phyloP scores from a whole-genome alignment of 805 yeast genomes.

The Myxozyma geophila region DNA sequence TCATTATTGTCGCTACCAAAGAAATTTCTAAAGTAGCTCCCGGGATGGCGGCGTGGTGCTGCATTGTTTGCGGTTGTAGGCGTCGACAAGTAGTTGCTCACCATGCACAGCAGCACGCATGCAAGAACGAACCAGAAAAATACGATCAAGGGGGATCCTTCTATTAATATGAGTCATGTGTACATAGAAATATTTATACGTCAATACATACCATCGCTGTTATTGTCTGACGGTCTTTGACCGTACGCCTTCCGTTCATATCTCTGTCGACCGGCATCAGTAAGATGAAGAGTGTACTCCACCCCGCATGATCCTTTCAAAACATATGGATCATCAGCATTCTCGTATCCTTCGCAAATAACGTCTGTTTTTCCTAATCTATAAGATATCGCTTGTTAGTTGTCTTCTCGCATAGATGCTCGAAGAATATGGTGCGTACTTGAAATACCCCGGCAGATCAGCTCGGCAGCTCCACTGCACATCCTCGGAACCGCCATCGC shows the following conservation, averaged over 20 bases:
- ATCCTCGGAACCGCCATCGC: constrained; percentile 32
- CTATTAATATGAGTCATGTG: background rate
- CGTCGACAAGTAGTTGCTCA: constrained; percentile 2
- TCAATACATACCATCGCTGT: background rate
- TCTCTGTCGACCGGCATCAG: constrained; percentile 22
- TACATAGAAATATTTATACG: too few species aligned
- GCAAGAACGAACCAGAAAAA: constrained; percentile 3
- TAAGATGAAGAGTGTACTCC: constrained; percentile 28
- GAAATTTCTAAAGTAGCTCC: background rate
- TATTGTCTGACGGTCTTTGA: background rate
- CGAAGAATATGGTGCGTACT: constrained; percentile 6
- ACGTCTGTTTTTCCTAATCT: constrained; percentile 34
- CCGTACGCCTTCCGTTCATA: constrained; percentile 10
- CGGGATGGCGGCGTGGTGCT: background rate
- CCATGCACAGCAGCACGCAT: constrained; percentile 1
- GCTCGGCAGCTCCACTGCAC: constrained; percentile 36
- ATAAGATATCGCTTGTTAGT: background rate
- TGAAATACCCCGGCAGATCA: constrained; percentile 32
- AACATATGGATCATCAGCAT: constrained; percentile 30
- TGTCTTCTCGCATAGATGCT: background rate
- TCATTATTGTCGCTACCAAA: constrained; percentile 7
- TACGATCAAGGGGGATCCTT: background rate
- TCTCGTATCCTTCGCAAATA: constrained; percentile 29
- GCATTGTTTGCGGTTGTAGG: background rate
- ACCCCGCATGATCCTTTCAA: constrained; percentile 33